A percentile compares a stretch with the other conserved stretches of the same genome.
Conservation (phyloP, 2,329 filamentous ascomycete genomes). For the Zelopaecilomyces penicillatus region DNA sequence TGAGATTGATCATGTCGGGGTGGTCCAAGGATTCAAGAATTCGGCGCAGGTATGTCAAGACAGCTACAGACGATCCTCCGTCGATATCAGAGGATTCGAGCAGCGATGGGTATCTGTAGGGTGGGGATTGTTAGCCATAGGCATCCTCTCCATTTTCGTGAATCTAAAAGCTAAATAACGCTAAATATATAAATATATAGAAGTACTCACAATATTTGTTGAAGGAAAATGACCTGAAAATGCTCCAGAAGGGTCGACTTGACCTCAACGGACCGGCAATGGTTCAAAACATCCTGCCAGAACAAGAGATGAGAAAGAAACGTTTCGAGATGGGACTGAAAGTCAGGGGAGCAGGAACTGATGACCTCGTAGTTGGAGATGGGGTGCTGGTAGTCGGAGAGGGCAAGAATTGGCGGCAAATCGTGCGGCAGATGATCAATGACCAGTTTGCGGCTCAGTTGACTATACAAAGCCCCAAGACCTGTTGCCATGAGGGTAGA, state of each 20-base stretch:
- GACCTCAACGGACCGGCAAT: constrained; percentile 86
- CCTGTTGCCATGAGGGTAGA: constrained; percentile 97
- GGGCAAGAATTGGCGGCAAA: constrained; percentile 72
- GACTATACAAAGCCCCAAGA: constrained; percentile 65
- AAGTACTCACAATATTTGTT: constrained; percentile 71
- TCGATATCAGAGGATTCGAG: constrained; percentile 96
- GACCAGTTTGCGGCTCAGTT: constrained; percentile 67
- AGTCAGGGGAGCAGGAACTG: constrained; percentile 64
- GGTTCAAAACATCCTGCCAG: constrained; percentile 96
- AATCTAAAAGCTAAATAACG: background rate
- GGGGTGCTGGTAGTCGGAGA: constrained; percentile 81
- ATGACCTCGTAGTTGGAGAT: constrained; percentile 62
- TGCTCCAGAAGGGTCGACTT: constrained; percentile 91
- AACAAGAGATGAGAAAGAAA: constrained; percentile 93
- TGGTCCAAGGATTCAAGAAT: constrained; percentile 90
- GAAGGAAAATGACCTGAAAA: constrained; percentile 92
- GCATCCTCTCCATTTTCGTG: background rate
- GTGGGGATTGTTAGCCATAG: constrained; percentile 7
- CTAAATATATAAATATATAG: no score
- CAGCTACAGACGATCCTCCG: constrained; percentile 91
- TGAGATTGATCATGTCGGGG: constrained; percentile 87
- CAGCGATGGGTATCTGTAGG: constrained; percentile 75
- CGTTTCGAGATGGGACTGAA: constrained; percentile 80
- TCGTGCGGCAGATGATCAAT: constrained; percentile 67
- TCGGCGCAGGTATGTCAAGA: constrained; percentile 83